Base-by-base conservation (phyloP, 2,329 filamentous ascomycete genomes). In the Diplodia scrobiculata region DNA sequence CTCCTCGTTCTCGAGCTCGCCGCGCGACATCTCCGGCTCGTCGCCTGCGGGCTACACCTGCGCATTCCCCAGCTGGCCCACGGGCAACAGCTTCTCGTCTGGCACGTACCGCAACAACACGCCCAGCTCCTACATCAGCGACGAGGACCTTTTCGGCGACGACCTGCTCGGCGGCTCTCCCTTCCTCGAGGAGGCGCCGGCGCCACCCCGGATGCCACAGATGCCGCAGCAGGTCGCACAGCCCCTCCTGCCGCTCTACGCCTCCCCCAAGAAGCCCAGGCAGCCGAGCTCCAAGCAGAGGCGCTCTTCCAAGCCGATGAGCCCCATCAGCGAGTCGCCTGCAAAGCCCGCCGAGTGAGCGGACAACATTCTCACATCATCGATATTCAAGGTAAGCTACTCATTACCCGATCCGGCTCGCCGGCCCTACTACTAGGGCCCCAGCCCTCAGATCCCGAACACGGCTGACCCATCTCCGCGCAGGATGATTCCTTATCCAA, bases 1-100 rank as follows among this genome's bases (percentile, higher is more conserved):
- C 55, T 59, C 47, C 54, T 77, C 75, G 59, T 69, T 77, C 70
- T 77, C 73, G 71, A 76, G 75, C 36, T 63, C 66, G 13, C 59
- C 62, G 9, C 60, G 60, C 13, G 59, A 67, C 58, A 67, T 67
- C 14, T 55, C 60, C 7, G 50, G 47, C 65, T 53, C 66, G 59
- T 66, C 69, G 65, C 34, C 68, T 45, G 71, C 72, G 41, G 75
- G 73, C 66, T 76, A 74, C 1, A 71, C 76, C 5, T 79, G 77
- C 71, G 77, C 77, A 53, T 79, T 75, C 67, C 77, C 77, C 52
- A 77, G 75, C 63, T 79, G 77, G 77, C 77, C 77, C 10, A 73
- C 73, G 1, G 75, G 76, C 25, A 72, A 73, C 38, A 75, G 74
- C 19, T 76, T 79, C 25, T 11, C 73, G 67, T 32, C 58, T 2